Base-by-base conservation (phyloP, 257 asterid genomes). In the Solanum okadae region DNA sequence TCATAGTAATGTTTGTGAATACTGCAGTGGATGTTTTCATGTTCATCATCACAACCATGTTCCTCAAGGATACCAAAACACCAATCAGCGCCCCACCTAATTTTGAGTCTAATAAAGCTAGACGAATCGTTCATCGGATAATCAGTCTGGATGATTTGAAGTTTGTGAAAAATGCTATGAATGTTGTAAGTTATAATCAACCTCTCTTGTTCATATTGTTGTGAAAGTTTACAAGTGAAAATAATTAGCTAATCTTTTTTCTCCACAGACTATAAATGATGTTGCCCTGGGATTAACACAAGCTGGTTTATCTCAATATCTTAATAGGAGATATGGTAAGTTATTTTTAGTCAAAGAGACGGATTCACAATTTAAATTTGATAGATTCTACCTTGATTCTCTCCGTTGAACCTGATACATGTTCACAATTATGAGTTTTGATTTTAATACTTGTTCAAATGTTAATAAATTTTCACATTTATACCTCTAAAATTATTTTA, bases 281-380 rank as follows among this genome's bases (percentile, higher is more conserved):
- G 93, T 92, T 37, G 93, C 91, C 27, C 67, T 92, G 3, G 93
- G 92, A 68, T 76, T 92, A 27, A 89, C 90, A 27, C 92, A 92
- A 76, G 93, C 91, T 77, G 93, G 91, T 27, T 89, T 92, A 87
- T 92, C 92, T 16, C 87, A 79, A 9, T 92, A 92, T 84, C 93
- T 92, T 37, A 92, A 89, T 13, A 86, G 92, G 79, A 89, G 93
- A 92, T 92, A 90, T 77, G 92, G 93, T 90, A 79, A 9, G 88
- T 77, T 42, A 22, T 25, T 79, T 65, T 35, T 46, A 44, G 22
- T 46, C 10, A 81, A 8, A 67, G 6, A 2, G 67, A 33, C 4
- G 42, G 11, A 35, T 75, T 6, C 59, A 76, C 3, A 14, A 76
- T 38, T 76, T 76, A 37, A 76, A 76, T 22, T 37, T 73, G 0